These are phyloP conservation scores for Aeminium ludgeri DNA, from an alignment of 495 filamentous ascomycete genomes.

Conservation along the genomic window DNA sequence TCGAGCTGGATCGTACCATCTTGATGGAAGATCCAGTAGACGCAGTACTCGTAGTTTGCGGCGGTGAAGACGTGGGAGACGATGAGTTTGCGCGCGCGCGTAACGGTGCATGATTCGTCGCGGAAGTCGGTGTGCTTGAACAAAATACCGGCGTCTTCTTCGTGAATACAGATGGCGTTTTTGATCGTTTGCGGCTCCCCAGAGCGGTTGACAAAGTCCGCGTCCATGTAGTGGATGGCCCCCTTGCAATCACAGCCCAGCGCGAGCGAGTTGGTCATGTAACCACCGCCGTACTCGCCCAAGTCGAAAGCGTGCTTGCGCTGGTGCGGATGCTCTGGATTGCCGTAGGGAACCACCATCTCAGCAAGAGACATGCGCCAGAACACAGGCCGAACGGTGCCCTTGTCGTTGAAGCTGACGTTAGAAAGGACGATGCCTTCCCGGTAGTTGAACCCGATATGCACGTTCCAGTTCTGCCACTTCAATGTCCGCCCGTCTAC, in stretches of 20 bases:
- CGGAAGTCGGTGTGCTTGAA: constrained; percentile 96
- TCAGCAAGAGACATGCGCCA: constrained; percentile 86
- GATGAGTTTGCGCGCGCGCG: constrained; percentile 71
- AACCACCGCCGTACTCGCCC: constrained; percentile 85
- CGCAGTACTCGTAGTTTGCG: constrained; percentile 94
- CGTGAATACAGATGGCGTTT: constrained; percentile 94
- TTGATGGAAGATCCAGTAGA: constrained; percentile 87
- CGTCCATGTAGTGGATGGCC: constrained; percentile 79
- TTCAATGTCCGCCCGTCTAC: constrained; percentile 59
- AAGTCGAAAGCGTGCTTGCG: constrained; percentile 90
- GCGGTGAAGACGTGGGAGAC: constrained; percentile 91
- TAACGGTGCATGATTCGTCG: constrained; percentile 73
- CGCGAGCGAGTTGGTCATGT: constrained; percentile 85
- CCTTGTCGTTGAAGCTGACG: constrained; percentile 81
- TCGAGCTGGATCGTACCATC: constrained; percentile 89
- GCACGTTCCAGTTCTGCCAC: constrained; percentile 94
- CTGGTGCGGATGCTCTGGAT: constrained; percentile 83
- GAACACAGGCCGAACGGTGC: constrained; percentile 62
- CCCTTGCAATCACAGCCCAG: constrained; percentile 94
- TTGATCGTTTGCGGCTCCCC: constrained; percentile 67
- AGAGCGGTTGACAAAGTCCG: constrained; percentile 65
- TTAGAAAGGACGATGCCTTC: constrained; percentile 86
- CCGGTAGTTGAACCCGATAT: constrained; percentile 91
- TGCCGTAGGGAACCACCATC: constrained; percentile 95
- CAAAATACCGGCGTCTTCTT: constrained; percentile 83